Percentiles rank a stretch among this genome's conserved stretches.
These are phyloP conservation scores for Paratinospora sagittata DNA, from an alignment of 164 flowering plant genomes.

Conservation along the genomic window DNA sequence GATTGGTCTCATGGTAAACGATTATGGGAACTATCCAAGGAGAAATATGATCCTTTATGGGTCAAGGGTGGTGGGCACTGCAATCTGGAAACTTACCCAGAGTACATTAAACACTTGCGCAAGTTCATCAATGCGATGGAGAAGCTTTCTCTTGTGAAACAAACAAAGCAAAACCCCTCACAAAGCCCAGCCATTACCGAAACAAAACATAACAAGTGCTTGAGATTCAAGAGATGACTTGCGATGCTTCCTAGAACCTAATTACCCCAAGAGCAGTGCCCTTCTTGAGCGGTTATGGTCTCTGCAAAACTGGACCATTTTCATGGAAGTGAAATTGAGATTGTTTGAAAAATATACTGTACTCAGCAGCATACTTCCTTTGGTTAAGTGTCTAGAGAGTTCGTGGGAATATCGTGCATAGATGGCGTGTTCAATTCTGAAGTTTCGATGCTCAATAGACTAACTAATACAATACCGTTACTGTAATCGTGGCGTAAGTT, in stretches of 20 bases:
- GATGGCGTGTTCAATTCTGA: conserved; percentile 8
- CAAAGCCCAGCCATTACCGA: conserved; percentile 46
- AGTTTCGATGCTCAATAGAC: conserved; percentile 8
- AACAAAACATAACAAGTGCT: conserved; percentile 69
- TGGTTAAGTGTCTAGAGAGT: neutral
- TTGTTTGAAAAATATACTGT: neutral
- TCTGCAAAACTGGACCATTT: conserved; percentile 1
- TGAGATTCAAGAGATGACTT: conserved; percentile 65
- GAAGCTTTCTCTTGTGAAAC: conserved; percentile 56
- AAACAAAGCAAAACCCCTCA: conserved; percentile 30
- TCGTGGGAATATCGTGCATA: conserved; percentile 1
- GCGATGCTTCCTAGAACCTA: neutral
- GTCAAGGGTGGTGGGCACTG: conserved; percentile 95
- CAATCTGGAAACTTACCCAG: conserved; percentile 93
- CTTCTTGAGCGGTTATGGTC: neutral
- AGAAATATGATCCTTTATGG: conserved; percentile 95
- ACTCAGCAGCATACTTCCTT: neutral
- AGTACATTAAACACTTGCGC: conserved; percentile 85
- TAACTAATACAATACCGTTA: neutral
- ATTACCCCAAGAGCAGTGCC: neutral
- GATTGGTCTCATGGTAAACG: conserved; percentile 92
- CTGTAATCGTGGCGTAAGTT: neutral
- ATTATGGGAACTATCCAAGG: conserved; percentile 90
- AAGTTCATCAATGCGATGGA: conserved; percentile 90
- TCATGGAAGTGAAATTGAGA: neutral